phyloP scores from a whole-genome alignment of 2,329 filamentous ascomycete genomes.

The Cordyceps farinosa region DNA sequence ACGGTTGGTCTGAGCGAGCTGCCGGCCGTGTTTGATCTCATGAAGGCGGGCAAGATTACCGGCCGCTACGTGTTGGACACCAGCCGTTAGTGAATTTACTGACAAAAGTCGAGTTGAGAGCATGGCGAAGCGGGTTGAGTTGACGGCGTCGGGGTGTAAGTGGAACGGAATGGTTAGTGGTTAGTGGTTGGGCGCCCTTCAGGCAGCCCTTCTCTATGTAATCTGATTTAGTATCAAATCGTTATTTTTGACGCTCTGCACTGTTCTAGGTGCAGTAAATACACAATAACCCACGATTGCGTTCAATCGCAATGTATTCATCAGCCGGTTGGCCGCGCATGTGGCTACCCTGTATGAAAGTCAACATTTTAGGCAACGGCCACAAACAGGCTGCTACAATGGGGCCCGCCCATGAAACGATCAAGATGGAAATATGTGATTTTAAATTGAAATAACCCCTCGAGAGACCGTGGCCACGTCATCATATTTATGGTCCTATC shows the following conservation, averaged over 20 bases:
- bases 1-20: constrained; percentile 76
- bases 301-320: not conserved
- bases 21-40: constrained; percentile 73
- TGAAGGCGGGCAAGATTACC: constrained; percentile 67
- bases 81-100: constrained; percentile 31
- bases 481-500: not conserved
- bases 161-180: not conserved
- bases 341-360: no score
- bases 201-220: not conserved
- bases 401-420: not conserved
- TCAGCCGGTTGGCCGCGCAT: not conserved
- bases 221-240: not conserved
- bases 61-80: constrained; percentile 78
- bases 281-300: no score
- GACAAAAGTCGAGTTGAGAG: not conserved
- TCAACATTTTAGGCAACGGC: not conserved
- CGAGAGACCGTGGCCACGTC: not conserved
- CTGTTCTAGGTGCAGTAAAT: not conserved
- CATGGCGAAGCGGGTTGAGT: not conserved
- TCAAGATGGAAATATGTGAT: not conserved
- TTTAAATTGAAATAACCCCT: constrained; percentile 5
- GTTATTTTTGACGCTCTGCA: not conserved
- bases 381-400: not conserved
- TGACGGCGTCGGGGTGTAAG: not conserved
- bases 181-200: no score